Conservation (phyloP, 202 grass and related monocot species). For the Schoenoplectus tabernaemontani region DNA sequence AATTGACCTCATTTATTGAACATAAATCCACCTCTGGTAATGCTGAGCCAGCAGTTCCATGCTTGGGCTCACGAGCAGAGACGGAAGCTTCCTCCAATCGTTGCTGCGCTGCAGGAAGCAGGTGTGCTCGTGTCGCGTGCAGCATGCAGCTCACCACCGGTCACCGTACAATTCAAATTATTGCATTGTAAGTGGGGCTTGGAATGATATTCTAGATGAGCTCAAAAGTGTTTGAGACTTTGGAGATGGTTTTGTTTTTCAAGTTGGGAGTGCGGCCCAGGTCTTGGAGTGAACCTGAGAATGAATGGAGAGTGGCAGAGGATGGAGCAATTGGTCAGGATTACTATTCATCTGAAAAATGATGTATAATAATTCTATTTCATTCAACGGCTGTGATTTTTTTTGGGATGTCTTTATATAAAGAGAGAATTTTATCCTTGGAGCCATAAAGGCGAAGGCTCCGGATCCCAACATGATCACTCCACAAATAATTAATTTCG, state of each 20-base stretch:
- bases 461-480: neutral
- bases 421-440: neutral
- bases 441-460: neutral
- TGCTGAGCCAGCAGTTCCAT: slow-evolving; percentile 92
- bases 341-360: slow-evolving; percentile 4
- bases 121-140: slow-evolving; percentile 69
- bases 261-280: slow-evolving; percentile 53
- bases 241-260: slow-evolving; percentile 75
- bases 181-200: slow-evolving; percentile 73
- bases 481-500: too few relatives aligned
- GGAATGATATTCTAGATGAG: slow-evolving; percentile 55
- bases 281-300: slow-evolving; percentile 44
- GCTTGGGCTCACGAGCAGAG: slow-evolving; percentile 72
- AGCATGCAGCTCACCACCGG: slow-evolving; percentile 61
- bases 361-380: neutral
- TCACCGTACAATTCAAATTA: slow-evolving; percentile 61
- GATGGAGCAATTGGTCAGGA: neutral
- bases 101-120: slow-evolving; percentile 46
- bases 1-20: too few relatives aligned
- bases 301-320: slow-evolving; percentile 47
- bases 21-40: too few relatives aligned
- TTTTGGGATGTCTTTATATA: slow-evolving; percentile 2
- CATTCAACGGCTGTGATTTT: neutral
- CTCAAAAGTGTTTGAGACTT: slow-evolving; percentile 57
- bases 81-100: slow-evolving; percentile 38